Evolutionary conservation across 179 eudicot genomes (phyloP).

Genomic region (Beta corolliflora): DNA sequence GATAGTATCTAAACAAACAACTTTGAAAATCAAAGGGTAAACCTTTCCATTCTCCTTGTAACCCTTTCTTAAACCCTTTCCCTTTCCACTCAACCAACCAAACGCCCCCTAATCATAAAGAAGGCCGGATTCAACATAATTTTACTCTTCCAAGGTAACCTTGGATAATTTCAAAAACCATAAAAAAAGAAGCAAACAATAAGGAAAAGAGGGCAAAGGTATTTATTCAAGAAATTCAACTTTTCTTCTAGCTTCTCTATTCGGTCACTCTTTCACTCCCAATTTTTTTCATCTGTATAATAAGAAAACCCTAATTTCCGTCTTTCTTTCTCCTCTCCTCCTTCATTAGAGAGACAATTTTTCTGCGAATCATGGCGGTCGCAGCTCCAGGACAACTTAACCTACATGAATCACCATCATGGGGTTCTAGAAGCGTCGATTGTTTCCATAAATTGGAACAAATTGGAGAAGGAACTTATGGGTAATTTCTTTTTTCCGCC

Average conservation of each 20-base stretch:
- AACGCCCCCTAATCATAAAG: too few species aligned
- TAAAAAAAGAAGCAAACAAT: not conserved
- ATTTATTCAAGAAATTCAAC: not conserved
- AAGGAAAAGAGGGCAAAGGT: slow-evolving; percentile 2
- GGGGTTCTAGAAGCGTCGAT: slow-evolving; percentile 64
- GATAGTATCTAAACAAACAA: too few species aligned
- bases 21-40: too few species aligned
- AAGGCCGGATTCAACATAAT: too few species aligned
- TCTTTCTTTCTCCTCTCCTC: not conserved
- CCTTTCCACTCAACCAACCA: too few species aligned
- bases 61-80: too few species aligned
- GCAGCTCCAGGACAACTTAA: slow-evolving; percentile 58
- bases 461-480: slow-evolving; percentile 64
- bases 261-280: not conserved
- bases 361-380: slow-evolving; percentile 38
- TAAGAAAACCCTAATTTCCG: slow-evolving; percentile 1
- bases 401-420: slow-evolving; percentile 43
- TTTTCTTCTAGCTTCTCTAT: not conserved
- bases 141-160: not conserved
- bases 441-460: slow-evolving; percentile 62
- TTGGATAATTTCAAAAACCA: not conserved
- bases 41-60: too few species aligned
- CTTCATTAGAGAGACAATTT: not conserved
- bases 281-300: not conserved
- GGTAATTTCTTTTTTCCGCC: slow-evolving; percentile 20